These are phyloP conservation scores for Rhynchospora pubera DNA, from an alignment of 176 grass and related monocot species.

Conservation along the genomic window DNA sequence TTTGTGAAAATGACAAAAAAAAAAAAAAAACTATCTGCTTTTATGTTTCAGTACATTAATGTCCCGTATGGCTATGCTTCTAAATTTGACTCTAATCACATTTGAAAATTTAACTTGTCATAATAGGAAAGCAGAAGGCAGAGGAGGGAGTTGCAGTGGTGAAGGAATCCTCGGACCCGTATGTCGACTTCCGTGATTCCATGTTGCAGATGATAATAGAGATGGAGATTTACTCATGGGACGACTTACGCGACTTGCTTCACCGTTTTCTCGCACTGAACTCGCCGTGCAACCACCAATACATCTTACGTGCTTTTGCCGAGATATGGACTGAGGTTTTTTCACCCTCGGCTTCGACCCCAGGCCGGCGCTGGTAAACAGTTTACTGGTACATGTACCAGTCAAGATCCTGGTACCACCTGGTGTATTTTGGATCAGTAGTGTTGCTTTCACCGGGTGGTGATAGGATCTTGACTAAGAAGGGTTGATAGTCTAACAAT, in stretches of 20 bases:
- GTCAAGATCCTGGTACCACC: slow-evolving; percentile 86
- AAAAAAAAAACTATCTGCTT: not conserved
- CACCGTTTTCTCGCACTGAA: slow-evolving; percentile 83
- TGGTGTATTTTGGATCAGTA: slow-evolving; percentile 21
- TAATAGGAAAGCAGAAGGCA: slow-evolving; percentile 16
- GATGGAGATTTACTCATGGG: slow-evolving; percentile 84
- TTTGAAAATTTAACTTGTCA: not conserved
- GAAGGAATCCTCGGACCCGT: slow-evolving; percentile 90
- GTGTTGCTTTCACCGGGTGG: slow-evolving; percentile 26
- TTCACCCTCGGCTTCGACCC: slow-evolving; percentile 2
- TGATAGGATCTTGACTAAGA: slow-evolving; percentile 40
- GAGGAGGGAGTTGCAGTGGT: slow-evolving; percentile 68
- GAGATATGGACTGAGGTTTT: slow-evolving; percentile 66
- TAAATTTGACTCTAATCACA: not conserved
- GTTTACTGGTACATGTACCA: not conserved
- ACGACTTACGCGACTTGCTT: slow-evolving; percentile 74
- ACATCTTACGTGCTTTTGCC: slow-evolving; percentile 88
- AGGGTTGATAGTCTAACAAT: slow-evolving; percentile 5
- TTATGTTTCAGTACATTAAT: not conserved
- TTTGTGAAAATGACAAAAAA: not conserved
- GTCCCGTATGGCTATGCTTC: not conserved
- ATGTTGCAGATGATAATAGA: slow-evolving; percentile 95
- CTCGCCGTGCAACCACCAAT: slow-evolving; percentile 76
- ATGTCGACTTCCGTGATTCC: slow-evolving; percentile 72
- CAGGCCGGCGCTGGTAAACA: not conserved